Conservation (phyloP, 768 basidiomycete species). For the Lactarius trivialis region DNA sequence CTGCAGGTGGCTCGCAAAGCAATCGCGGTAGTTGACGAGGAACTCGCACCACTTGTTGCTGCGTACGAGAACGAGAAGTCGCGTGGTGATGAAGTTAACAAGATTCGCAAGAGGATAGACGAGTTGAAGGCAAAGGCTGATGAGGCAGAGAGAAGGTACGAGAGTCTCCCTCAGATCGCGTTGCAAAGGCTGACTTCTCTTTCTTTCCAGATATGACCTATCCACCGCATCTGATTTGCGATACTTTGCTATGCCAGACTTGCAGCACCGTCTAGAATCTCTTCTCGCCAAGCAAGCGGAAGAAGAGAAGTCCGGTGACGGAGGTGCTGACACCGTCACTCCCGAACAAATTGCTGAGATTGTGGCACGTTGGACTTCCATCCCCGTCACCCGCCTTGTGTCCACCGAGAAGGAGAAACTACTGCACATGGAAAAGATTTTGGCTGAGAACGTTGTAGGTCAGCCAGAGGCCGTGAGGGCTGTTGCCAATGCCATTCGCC, state of each 20-base stretch:
- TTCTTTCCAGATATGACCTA: constrained; percentile 39
- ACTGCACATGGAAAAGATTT: constrained; percentile 76
- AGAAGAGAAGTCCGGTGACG: constrained; percentile 54
- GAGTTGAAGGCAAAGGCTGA: constrained; percentile 88
- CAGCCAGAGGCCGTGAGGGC: constrained; percentile 89
- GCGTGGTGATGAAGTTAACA: constrained; percentile 72
- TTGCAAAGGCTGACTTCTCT: constrained; percentile 16
- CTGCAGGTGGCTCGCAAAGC: constrained; percentile 66
- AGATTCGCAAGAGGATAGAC: constrained; percentile 75
- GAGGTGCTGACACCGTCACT: constrained; percentile 64
- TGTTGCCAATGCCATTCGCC: constrained; percentile 87
- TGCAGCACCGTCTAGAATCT: constrained; percentile 62
- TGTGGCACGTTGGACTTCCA: constrained; percentile 87
- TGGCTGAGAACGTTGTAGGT: constrained; percentile 74
- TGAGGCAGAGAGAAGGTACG: constrained; percentile 80
- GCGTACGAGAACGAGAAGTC: constrained; percentile 85
- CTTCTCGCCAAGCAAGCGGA: constrained; percentile 67
- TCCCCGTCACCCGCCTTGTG: constrained; percentile 82
- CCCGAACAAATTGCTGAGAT: constrained; percentile 92
- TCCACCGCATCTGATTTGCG: constrained; percentile 79
- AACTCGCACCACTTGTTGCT: constrained; percentile 74
- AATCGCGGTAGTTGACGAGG: constrained; percentile 78
- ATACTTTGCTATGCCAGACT: constrained; percentile 88
- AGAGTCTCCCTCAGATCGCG: neutral
- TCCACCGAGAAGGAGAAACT: constrained; percentile 90